Conservation (phyloP, 2,329 filamentous ascomycete species). For the Xylariaceae sp. region DNA sequence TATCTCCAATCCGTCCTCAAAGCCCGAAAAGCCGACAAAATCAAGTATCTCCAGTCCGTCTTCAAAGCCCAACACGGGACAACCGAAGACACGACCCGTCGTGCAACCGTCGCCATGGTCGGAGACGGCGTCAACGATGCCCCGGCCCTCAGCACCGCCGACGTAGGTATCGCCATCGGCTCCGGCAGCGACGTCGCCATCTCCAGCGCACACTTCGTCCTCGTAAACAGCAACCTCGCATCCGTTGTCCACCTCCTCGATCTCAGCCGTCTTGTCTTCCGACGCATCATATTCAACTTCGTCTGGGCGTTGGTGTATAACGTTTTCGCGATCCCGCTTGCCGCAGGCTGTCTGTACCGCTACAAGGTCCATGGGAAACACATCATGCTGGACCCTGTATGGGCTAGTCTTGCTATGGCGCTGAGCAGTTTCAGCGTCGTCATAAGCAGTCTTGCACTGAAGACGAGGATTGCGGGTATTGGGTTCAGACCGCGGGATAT, state of each 20-base stretch:
- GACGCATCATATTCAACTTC: slow-evolving; percentile 79
- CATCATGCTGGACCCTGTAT: slow-evolving; percentile 67
- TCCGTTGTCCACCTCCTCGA: slow-evolving; percentile 68
- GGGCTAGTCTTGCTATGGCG: slow-evolving; percentile 91
- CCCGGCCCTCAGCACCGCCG: slow-evolving; percentile 71
- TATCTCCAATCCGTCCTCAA: slow-evolving; percentile 53
- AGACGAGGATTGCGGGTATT: slow-evolving; percentile 38
- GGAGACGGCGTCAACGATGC: slow-evolving; percentile 89
- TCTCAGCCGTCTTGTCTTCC: slow-evolving; percentile 67
- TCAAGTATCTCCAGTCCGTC: slow-evolving; percentile 56
- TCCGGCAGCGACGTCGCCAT: slow-evolving; percentile 81
- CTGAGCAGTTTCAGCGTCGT: slow-evolving; percentile 87
- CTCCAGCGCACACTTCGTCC: slow-evolving; percentile 73
- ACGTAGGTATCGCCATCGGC: slow-evolving; percentile 79
- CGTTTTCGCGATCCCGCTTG: slow-evolving; percentile 68
- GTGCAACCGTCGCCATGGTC: slow-evolving; percentile 69
- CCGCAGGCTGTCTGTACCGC: slow-evolving; percentile 71
- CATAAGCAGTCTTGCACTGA: slow-evolving; percentile 69
- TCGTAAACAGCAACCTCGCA: slow-evolving; percentile 65
- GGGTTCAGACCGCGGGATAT: slow-evolving; percentile 30
- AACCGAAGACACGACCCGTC: slow-evolving; percentile 27
- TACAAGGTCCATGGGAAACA: slow-evolving; percentile 46
- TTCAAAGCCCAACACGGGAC: slow-evolving; percentile 34
- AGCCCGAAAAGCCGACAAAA: slow-evolving; percentile 62
- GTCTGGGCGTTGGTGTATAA: slow-evolving; percentile 83